A percentile compares a stretch with the other conserved stretches of the same genome.
Evolutionary conservation across 371 early-diverging fungal species (phyloP).

Genomic region (Polyrhizophydium stewartii): DNA sequence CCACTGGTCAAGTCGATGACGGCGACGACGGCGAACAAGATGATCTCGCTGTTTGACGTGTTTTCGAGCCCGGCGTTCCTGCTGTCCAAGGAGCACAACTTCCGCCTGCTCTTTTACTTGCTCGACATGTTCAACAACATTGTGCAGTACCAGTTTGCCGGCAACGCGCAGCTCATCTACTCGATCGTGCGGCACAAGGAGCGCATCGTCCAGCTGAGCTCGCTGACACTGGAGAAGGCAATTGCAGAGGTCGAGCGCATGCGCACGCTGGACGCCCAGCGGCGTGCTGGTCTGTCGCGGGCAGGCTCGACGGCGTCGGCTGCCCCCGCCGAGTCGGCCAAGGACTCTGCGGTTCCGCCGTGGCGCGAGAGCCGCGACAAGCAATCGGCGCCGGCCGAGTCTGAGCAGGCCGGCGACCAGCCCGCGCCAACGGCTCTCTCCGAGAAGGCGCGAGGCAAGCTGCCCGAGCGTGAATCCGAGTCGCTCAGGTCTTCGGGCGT

Average conservation of each 20-base stretch:
- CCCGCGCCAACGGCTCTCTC: slow-evolving; percentile 35
- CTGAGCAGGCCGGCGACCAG: slow-evolving; percentile 8
- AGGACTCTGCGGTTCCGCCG: too few relatives aligned
- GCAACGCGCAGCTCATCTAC: slow-evolving; percentile 76
- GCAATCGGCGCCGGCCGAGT: background rate
- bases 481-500: background rate
- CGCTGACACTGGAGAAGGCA: slow-evolving; percentile 61
- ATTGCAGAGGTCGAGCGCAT: slow-evolving; percentile 52
- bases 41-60: slow-evolving; percentile 67
- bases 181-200: slow-evolving; percentile 66
- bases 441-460: slow-evolving; percentile 59
- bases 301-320: background rate
- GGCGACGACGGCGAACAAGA: slow-evolving; percentile 63
- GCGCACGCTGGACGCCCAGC: background rate
- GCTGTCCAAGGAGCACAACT: slow-evolving; percentile 71
- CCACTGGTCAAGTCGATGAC: slow-evolving; percentile 73
- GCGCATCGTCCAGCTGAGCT: slow-evolving; percentile 57
- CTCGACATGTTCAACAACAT: slow-evolving; percentile 76
- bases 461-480: too few relatives aligned
- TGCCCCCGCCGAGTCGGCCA: background rate
- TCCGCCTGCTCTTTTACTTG: slow-evolving; percentile 64
- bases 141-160: slow-evolving; percentile 74
- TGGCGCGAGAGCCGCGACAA: background rate
- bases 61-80: slow-evolving; percentile 78
- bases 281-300: background rate